These are phyloP conservation scores for Phylloboletellus chloephorus DNA, from an alignment of 1,284 basidiomycete genomes.

Conservation along the genomic window DNA sequence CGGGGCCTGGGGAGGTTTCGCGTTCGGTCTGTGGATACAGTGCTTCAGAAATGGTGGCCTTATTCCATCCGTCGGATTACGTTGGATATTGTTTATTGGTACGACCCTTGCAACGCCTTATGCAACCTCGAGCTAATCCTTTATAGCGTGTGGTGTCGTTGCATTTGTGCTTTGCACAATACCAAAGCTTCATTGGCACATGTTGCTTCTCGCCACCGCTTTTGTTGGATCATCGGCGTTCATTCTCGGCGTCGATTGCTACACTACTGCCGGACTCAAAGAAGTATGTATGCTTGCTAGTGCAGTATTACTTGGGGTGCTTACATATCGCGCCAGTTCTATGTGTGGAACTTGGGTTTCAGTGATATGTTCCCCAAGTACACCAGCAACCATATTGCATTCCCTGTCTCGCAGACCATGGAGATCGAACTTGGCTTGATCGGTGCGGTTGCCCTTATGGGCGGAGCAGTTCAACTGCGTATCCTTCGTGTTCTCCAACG, in stretches of 20 bases:
- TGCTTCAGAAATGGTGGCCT: conserved; percentile 80
- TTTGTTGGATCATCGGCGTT: conserved; percentile 90
- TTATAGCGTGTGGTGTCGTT: conserved; percentile 48
- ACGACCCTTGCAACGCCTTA: conserved; percentile 23
- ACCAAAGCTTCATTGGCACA: conserved; percentile 72
- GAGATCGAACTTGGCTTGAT: conserved; percentile 89
- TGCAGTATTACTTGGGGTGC: conserved; percentile 1
- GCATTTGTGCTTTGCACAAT: conserved; percentile 62
- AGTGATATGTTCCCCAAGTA: conserved; percentile 73
- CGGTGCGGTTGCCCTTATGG: conserved; percentile 77
- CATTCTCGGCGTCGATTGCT: conserved; percentile 92
- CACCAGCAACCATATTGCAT: conserved; percentile 59
- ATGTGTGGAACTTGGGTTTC: conserved; percentile 92
- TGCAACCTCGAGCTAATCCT: conserved; percentile 17
- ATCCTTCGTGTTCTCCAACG: conserved; percentile 74
- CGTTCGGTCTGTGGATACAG: conserved; percentile 82
- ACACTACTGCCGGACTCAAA: conserved; percentile 84
- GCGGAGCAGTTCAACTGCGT: conserved; percentile 85
- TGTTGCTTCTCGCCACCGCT: conserved; percentile 78
- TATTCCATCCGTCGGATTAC: conserved; percentile 66
- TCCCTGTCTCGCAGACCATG: conserved; percentile 86
- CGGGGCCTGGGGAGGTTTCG: conserved; percentile 85
- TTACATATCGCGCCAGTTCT: conserved; percentile 56
- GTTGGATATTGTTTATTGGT: conserved; percentile 89
- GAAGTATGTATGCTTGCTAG: conserved; percentile 49